These are phyloP conservation scores for Agaricus subrufescens DNA, from an alignment of 768 basidiomycete genomes.

Conservation along the genomic window DNA sequence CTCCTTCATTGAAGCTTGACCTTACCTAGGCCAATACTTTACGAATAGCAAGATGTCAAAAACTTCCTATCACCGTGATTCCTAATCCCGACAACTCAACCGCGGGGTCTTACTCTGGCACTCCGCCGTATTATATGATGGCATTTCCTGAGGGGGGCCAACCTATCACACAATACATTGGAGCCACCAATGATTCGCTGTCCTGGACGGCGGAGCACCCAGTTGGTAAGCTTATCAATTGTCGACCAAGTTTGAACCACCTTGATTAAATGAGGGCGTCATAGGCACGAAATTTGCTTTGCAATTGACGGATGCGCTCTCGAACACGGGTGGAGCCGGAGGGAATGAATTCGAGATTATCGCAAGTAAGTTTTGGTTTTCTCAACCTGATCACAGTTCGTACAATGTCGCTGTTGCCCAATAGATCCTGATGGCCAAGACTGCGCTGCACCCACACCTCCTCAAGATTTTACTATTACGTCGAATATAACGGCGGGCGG, in stretches of 20 bases:
- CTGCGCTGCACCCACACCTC: no score
- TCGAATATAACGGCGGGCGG: no score
- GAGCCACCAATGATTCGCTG: constrained; percentile 24
- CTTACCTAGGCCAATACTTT: background rate
- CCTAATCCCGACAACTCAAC: constrained; percentile 5
- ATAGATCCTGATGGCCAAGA: no score
- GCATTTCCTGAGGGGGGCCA: constrained; percentile 32
- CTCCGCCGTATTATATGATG: constrained; percentile 38
- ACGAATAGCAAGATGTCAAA: constrained; percentile 6
- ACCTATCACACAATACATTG: constrained; percentile 29
- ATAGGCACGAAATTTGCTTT: constrained; percentile 40
- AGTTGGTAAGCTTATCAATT: constrained; percentile 26
- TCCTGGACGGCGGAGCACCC: constrained; percentile 35
- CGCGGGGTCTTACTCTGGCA: constrained; percentile 13
- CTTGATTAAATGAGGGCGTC: background rate
- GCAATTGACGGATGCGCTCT: constrained; percentile 38
- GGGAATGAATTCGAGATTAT: constrained; percentile 29
- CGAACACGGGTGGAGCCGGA: constrained; percentile 36
- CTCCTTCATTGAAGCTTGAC: background rate
- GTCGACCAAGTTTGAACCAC: background rate
- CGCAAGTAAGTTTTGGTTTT: constrained; percentile 21
- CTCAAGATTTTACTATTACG: no score
- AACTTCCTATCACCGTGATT: background rate
- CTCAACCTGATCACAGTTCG: no score
- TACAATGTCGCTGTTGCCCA: no score